Percentiles rank a stretch among this genome's conserved stretches.
Conservation (phyloP, 768 basidiomycete genomes). For the Pisolithus microcarpus region DNA sequence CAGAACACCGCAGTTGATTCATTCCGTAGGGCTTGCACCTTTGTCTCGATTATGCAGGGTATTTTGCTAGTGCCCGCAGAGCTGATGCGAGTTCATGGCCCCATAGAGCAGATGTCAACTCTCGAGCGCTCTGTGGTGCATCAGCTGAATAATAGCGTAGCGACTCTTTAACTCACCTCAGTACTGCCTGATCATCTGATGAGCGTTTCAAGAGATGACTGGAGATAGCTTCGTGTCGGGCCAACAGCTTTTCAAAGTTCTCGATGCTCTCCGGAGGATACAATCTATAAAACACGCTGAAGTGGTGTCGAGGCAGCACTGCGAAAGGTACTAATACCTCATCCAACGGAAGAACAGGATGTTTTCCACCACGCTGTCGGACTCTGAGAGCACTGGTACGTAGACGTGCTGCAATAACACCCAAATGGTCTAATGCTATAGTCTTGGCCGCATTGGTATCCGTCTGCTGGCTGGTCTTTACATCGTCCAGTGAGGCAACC, state of each 20-base stretch:
- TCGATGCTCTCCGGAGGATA: constrained; percentile 43
- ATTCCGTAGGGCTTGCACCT: constrained; percentile 18
- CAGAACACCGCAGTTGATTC: constrained; percentile 35
- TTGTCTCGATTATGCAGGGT: constrained; percentile 41
- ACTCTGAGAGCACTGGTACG: constrained; percentile 46
- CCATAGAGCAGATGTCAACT: constrained; percentile 71
- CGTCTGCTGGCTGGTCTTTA: constrained; percentile 52
- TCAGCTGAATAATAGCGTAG: background rate
- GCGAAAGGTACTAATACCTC: constrained; percentile 43
- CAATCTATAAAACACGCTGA: constrained; percentile 34
- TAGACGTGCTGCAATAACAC: constrained; percentile 82
- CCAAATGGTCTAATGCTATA: constrained; percentile 89
- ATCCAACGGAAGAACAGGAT: constrained; percentile 51
- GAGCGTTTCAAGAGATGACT: constrained; percentile 64
- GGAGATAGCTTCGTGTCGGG: constrained; percentile 57
- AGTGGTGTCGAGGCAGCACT: background rate
- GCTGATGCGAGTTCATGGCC: constrained; percentile 77
- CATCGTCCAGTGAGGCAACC: constrained; percentile 80
- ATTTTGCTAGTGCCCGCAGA: constrained; percentile 49
- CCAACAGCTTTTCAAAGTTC: constrained; percentile 51
- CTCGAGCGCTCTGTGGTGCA: constrained; percentile 59
- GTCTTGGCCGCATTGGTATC: constrained; percentile 85
- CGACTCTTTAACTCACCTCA: constrained; percentile 44
- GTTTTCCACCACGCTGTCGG: constrained; percentile 27
- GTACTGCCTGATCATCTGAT: constrained; percentile 72